Percentiles rank a stretch among this genome's conserved stretches.
Evolutionary conservation across 306 rosid genomes (phyloP).

Genomic region (Begonia loranthoides): DNA sequence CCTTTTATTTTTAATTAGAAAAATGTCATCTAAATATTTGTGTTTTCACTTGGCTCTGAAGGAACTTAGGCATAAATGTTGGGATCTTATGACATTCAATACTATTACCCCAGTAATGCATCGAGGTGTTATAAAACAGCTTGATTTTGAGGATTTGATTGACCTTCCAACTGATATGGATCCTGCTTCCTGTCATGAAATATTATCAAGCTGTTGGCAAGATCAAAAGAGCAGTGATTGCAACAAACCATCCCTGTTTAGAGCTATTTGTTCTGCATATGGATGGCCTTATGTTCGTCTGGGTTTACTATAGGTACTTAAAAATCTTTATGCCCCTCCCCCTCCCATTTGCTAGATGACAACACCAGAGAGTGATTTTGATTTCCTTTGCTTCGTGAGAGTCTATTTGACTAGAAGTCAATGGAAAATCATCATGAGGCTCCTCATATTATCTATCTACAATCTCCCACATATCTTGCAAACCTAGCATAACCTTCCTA

Average conservation of each 20-base stretch:
- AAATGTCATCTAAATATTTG: conserved; percentile 5
- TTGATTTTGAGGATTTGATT: conserved; percentile 66
- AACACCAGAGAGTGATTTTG: neutral
- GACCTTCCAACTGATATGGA: conserved; percentile 59
- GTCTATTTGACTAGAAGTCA: neutral
- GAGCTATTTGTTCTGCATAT: conserved; percentile 76
- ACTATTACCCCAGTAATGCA: conserved; percentile 61
- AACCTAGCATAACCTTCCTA: too few species aligned
- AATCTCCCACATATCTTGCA: too few species aligned
- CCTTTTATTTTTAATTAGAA: too few species aligned
- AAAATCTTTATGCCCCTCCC: conserved; percentile 7
- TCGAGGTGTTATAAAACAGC: conserved; percentile 58
- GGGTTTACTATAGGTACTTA: conserved; percentile 72
- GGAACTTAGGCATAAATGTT: conserved; percentile 36
- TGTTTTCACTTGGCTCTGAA: conserved; percentile 22
- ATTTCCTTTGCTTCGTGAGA: conserved; percentile 1
- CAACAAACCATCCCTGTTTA: conserved; percentile 52
- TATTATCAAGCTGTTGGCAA: conserved; percentile 52
- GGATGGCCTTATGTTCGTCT: conserved; percentile 82
- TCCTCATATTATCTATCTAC: too few species aligned
- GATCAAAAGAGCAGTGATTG: conserved; percentile 29
- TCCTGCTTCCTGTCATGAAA: conserved; percentile 51
- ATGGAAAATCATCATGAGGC: too few species aligned
- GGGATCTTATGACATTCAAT: conserved; percentile 63
- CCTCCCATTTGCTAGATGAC: conserved; percentile 10